Conservation (phyloP, 2,329 filamentous ascomycete genomes). For the Colletotrichum acutatum region DNA sequence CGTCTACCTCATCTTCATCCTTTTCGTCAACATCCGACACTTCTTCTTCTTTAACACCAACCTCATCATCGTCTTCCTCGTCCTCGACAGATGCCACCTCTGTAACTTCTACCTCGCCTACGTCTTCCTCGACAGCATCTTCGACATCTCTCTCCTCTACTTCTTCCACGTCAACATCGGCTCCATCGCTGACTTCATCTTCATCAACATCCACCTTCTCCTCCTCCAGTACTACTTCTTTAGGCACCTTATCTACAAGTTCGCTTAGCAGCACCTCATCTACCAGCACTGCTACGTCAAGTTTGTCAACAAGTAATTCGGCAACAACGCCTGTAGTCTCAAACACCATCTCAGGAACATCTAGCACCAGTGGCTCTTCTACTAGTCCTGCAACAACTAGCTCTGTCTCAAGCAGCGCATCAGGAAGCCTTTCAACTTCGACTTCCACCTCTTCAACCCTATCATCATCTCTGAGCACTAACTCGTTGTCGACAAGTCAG, state of each 20-base stretch:
- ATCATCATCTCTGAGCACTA: background rate
- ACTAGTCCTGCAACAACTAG: background rate
- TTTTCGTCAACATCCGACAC: background rate
- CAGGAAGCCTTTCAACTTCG: background rate
- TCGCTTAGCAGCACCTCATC: background rate
- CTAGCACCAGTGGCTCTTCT: background rate
- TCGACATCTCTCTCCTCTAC: too few relatives aligned
- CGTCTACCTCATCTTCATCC: background rate
- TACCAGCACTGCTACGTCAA: background rate
- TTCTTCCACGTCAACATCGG: too few relatives aligned
- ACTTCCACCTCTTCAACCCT: background rate
- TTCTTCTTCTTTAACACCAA: background rate
- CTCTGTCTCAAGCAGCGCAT: background rate
- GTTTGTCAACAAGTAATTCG: background rate
- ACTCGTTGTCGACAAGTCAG: background rate
- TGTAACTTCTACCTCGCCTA: too few relatives aligned
- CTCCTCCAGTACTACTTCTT: background rate
- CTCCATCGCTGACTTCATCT: too few relatives aligned
- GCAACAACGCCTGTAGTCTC: background rate
- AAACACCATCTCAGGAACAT: background rate
- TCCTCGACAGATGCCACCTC: background rate
- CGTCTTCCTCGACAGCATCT: too few relatives aligned
- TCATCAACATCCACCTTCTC: background rate
- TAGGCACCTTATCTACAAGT: background rate
- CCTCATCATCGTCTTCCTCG: background rate